Percentiles rank a stretch among this genome's conserved stretches.
Conservation (phyloP, 1,284 basidiomycete species). For the Anthracocystis panici-leucophaei region DNA sequence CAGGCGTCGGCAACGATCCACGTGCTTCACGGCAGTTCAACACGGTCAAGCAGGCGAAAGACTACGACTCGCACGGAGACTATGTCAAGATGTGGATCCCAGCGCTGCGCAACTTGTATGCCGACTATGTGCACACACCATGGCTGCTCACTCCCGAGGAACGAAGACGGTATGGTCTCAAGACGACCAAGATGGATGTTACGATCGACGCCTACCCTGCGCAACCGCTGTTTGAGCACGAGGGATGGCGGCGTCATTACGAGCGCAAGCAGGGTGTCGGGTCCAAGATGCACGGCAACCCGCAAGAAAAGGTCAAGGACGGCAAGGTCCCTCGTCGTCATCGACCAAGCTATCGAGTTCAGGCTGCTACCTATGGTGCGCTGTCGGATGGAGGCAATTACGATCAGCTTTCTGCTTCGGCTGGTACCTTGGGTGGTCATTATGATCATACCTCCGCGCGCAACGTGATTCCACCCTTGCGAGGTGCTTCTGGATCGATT, state of each 20-base stretch:
- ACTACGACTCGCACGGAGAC: slow-evolving; percentile 73
- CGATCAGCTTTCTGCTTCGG: slow-evolving; percentile 42
- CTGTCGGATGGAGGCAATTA: slow-evolving; percentile 22
- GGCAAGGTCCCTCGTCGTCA: slow-evolving; percentile 55
- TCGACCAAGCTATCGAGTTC: slow-evolving; percentile 38
- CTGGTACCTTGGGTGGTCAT: slow-evolving; percentile 18
- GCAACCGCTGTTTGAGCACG: slow-evolving; percentile 56
- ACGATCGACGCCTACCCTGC: slow-evolving; percentile 60
- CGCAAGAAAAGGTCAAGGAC: slow-evolving; percentile 65
- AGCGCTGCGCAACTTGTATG: slow-evolving; percentile 70
- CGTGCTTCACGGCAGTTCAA: slow-evolving; percentile 74
- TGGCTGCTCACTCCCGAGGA: slow-evolving; percentile 59
- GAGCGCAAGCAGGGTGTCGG: slow-evolving; percentile 62
- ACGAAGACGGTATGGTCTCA: slow-evolving; percentile 56
- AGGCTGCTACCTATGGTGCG: slow-evolving; percentile 38
- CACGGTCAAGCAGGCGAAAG: slow-evolving; percentile 74
- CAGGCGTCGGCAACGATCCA: slow-evolving; percentile 75
- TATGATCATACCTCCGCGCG: slow-evolving; percentile 19
- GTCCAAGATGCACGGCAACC: slow-evolving; percentile 64
- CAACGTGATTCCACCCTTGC: slow-evolving; percentile 42
- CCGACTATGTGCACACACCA: slow-evolving; percentile 65
- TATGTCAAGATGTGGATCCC: slow-evolving; percentile 74
- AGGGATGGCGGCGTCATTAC: slow-evolving; percentile 62
- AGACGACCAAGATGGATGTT: slow-evolving; percentile 58
- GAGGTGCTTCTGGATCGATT: slow-evolving; percentile 41